A percentile compares a stretch with the other conserved stretches of the same genome.
Evolutionary conservation across 257 asterid genomes (phyloP).

Genomic region (Solanum commersonii): DNA sequence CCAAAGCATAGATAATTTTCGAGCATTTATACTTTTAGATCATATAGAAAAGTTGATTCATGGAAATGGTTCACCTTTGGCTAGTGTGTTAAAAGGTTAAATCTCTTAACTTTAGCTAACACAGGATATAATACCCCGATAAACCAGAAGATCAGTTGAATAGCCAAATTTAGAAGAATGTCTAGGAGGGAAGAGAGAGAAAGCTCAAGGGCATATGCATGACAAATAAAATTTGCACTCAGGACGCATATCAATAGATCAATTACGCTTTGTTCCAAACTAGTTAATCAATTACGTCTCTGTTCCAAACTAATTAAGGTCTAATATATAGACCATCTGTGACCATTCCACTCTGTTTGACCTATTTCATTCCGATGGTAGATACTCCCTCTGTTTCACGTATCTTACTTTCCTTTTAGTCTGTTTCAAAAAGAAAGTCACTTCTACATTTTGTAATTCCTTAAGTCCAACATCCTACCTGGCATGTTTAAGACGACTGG

Average conservation of each 20-base stretch:
- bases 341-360: not conserved
- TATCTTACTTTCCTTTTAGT: too few species aligned
- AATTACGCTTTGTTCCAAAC: not conserved
- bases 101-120: not conserved
- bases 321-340: not conserved
- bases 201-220: not conserved
- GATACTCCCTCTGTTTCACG: not conserved
- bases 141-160: not conserved
- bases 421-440: not conserved
- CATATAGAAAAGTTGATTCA: not conserved
- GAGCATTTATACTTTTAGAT: not conserved
- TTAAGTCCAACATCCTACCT: not conserved
- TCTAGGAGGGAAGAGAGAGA: not conserved
- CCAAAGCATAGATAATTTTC: not conserved
- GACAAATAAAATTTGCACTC: not conserved
- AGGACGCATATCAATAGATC: not conserved
- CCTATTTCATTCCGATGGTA: not conserved
- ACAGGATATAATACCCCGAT: not conserved
- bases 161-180: not conserved
- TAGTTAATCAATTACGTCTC: not conserved
- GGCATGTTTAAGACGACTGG: not conserved
- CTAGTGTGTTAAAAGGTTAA: not conserved
- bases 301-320: not conserved
- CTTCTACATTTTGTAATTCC: not conserved
- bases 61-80: not conserved